Base-by-base conservation (phyloP, 1,284 basidiomycete species). In the Microbotryum intermedium region DNA sequence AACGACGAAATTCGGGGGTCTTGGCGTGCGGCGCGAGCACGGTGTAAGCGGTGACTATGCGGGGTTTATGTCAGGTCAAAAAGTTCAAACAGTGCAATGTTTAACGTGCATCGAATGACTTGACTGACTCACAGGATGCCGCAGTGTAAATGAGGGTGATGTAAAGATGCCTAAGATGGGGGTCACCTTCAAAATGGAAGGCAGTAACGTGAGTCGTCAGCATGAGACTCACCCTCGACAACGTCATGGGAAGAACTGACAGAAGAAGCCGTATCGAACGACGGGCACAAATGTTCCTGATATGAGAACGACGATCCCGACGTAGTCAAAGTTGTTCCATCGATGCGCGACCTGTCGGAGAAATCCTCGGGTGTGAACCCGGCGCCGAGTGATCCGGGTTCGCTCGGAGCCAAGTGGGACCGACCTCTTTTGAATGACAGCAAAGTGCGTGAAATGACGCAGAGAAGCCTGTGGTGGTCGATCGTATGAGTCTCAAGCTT, bases 291-390 rank as follows among this genome's bases (percentile, higher is more conserved):
- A 70, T 4, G 62, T 67, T 3, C 61, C 67, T 7, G 43, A 49
- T 43, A 70, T 67, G 5, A 71, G 50, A 13, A 69, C 55, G 28
- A 69, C 65, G 29, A 71, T 71, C 6, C 70, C 69, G 29, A 69
- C 29, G 48, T 70, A 70, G 48, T 71, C 70, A 30, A 70, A 55
- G n/a, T 61, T 55, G 55, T 71, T 68, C 58, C 61, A 69, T 1
- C 6, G 16, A 16, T 67, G 51, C 4, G 66, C 53, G 26, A 70
- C 64, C 34, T 58, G 26, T 26, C 30, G 11, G 29, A 29, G 9
- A 29, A 55, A 46, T 34, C 11, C 5, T 23, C 5, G 39, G 18
- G 30, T 21, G 29, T 34, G 6, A 18, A 23, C 23, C 16, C 16
- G 11, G 10, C 30, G 30, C 20, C 39, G 8, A 25, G 21, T 23